Evolutionary conservation across 176 grass and related monocot genomes (phyloP), one percentile per base, ranked within the genome.

Genomic region (Carex kokanica): DNA sequence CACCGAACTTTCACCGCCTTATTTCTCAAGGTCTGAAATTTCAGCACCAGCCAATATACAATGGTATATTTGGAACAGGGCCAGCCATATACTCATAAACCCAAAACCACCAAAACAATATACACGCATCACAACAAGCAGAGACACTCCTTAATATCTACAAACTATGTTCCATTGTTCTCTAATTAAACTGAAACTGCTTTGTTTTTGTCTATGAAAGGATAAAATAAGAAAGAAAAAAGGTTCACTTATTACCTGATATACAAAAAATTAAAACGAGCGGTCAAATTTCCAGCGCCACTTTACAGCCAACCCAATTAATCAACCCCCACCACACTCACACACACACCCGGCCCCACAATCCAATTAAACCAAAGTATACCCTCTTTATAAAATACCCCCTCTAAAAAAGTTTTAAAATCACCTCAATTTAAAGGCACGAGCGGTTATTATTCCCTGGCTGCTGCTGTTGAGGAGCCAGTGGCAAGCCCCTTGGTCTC

Each of bases 401-500:
- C 60, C 45, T 59, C 55, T 65, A 81, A 63, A 41, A 36, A 81
- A 81, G 6, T 16, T 64, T 47, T 18, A 81, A 45, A 41, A 60
- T 63, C 40, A 81, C 78, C 78, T 81, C 61, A 82, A 66, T 64
- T 82, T 62, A 24, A 31, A 21, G 60, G 60, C 61, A 66, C 60
- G 1, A 36, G 18, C 16, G 53, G 54, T 82, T 67, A 82, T 67
- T 82, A 65, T 82, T 82, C 27, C 80, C 80, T 18, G 38, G 23
- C 11, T 82, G 80, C 21, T 82, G 60, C 59, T 82, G 60, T 47
- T 82, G 60, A 0, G 38, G 41, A 67, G 36, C 41, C 38, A 61
- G 80, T 18, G 75, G 66, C 0, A 85, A 83, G n/a, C 91, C 90
- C 81, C 96, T 95, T 14, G 85, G 81, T 78, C 91, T 91, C 15